Evolutionary conservation across 2,329 filamentous ascomycete genomes (phyloP), one percentile per base, ranked within the genome.

Genomic region (Ceratocystiopsis brevicomis): DNA sequence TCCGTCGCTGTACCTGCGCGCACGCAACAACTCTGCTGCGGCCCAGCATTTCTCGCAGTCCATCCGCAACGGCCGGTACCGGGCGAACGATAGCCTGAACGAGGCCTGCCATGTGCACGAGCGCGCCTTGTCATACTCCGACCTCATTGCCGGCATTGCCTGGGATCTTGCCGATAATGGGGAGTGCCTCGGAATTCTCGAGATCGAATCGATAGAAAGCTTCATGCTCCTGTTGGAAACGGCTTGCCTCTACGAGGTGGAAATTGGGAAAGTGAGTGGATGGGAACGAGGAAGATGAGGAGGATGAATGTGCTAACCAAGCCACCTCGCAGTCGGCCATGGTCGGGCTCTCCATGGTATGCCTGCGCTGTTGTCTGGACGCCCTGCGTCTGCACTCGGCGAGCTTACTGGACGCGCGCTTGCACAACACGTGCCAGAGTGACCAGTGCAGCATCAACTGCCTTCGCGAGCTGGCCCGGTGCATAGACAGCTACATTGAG

Each of bases 131-230:
- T 52, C 52, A 1, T 57, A 54, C 45, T 49, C 53, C 11, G 55
- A 57, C n/a, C 30, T 56, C n/a, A 54, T 57, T 16, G 48, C 54
- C 12, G 46, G 47, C 8, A 55, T 57, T 12, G 54, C 51, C 2
- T 57, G 55, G 55, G 55, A 57, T 33, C 47, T 57, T n/a, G 52
- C 53, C 2, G 54, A 56, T 44, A 56, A 56, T 40, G 47, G 49
- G 37, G 44, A 49, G 3, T 43, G 52, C 12, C 15, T 54, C 25
- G 41, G 42, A 3, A 39, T 53, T 14, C 49, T 57, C 2, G 55
- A 57, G 35, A 53, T 57, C 32, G 52, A 47, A 38, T 56, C 51
- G 0, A 52, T 53, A 44, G 50, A 56, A 8, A 47, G 40, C 40
- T 53, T 57, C 19, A 55, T 56, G 48, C 25, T 41, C 35, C 50